Percentiles rank a stretch among this genome's conserved stretches.
Evolutionary conservation across 2,329 filamentous ascomycete genomes (phyloP).

Genomic region (Rhinocladiella mackenziei): DNA sequence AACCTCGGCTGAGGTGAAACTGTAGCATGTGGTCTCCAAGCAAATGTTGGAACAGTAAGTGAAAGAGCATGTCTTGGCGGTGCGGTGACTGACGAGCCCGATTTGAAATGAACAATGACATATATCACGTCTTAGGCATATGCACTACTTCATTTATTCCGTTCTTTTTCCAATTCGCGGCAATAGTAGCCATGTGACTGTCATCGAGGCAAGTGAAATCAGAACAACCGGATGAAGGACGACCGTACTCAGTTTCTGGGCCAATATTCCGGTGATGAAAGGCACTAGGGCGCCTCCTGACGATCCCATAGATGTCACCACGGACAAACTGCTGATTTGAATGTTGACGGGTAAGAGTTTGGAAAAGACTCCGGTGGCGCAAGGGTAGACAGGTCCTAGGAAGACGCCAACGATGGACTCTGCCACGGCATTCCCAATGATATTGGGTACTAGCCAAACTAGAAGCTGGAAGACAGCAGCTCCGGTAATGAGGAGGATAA

Average conservation of each 20-base stretch:
- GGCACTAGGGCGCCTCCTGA: slow-evolving; percentile 43
- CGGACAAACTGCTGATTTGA: slow-evolving; percentile 40
- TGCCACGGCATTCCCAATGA: slow-evolving; percentile 52
- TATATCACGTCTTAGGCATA: too few species aligned
- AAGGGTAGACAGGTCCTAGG: slow-evolving; percentile 76
- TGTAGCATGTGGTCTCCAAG: too few species aligned
- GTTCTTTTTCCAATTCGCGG: slow-evolving; percentile 50
- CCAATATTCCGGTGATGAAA: slow-evolving; percentile 48
- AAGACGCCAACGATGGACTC: slow-evolving; percentile 68
- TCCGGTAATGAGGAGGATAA: slow-evolving; percentile 59
- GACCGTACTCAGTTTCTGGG: slow-evolving; percentile 46
- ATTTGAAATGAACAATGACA: too few species aligned
- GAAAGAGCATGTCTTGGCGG: too few species aligned
- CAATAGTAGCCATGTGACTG: slow-evolving; percentile 49
- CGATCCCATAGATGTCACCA: slow-evolving; percentile 41
- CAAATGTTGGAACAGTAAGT: too few species aligned
- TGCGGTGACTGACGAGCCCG: too few species aligned
- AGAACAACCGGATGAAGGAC: slow-evolving; percentile 55
- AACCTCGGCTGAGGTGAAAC: too few species aligned
- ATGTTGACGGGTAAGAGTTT: slow-evolving; percentile 36
- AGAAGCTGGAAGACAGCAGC: slow-evolving; percentile 46
- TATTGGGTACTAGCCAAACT: slow-evolving; percentile 32
- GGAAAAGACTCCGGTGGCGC: slow-evolving; percentile 39
- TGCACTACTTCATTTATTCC: slow-evolving; percentile 36
- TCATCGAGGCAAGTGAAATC: slow-evolving; percentile 53